Evolutionary conservation across 2,329 filamentous ascomycete species (phyloP).

Genomic region (Aureobasidium vineae): DNA sequence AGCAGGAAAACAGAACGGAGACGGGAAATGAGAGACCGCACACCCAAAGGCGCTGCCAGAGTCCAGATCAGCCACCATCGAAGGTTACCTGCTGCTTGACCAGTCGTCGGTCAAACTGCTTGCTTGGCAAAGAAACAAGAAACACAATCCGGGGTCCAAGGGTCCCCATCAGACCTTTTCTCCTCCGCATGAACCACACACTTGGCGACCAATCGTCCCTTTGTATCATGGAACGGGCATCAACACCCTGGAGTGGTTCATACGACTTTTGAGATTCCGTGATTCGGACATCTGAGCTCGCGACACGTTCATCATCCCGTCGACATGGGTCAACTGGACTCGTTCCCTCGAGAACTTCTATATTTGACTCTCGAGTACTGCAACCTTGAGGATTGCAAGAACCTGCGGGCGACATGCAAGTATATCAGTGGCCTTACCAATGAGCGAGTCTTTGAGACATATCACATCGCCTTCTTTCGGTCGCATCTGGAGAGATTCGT

Average conservation of each 20-base stretch:
- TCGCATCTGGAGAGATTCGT: slow-evolving; percentile 30
- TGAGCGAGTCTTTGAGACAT: slow-evolving; percentile 32
- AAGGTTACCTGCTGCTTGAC: slow-evolving; percentile 10
- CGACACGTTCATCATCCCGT: no score
- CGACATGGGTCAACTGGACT: slow-evolving; percentile 25
- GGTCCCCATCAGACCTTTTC: slow-evolving; percentile 7
- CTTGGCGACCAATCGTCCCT: slow-evolving; percentile 3
- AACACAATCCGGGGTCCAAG: slow-evolving; percentile 6
- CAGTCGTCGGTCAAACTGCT: background rate
- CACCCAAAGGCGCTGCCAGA: slow-evolving; percentile 11
- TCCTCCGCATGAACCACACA: slow-evolving; percentile 24
- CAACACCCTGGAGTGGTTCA: background rate
- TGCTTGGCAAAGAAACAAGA: slow-evolving; percentile 15
- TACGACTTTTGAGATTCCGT: background rate
- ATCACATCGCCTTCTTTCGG: slow-evolving; percentile 33
- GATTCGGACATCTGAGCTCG: background rate
- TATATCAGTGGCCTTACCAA: slow-evolving; percentile 30
- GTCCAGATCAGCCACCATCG: slow-evolving; percentile 15
- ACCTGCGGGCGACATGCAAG: slow-evolving; percentile 31
- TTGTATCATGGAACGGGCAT: background rate
- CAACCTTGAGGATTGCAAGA: slow-evolving; percentile 31
- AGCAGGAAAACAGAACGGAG: background rate
- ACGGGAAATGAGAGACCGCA: slow-evolving; percentile 14
- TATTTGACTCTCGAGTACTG: slow-evolving; percentile 32
- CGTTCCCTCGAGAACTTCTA: slow-evolving; percentile 35